phyloP scores from a whole-genome alignment of 176 grass and related monocot genomes.

The Pharus latifolius region DNA sequence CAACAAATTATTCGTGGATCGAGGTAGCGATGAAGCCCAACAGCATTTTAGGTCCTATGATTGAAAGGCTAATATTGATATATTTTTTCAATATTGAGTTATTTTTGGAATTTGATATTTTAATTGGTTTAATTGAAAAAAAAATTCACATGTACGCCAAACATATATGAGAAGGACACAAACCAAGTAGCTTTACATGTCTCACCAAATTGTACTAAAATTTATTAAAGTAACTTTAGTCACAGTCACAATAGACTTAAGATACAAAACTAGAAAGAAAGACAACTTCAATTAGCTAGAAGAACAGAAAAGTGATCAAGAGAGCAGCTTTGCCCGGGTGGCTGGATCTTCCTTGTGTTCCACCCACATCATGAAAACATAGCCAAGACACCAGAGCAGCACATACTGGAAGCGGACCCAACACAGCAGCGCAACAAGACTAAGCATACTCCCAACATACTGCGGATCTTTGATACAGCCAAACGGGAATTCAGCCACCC shows the following conservation, averaged over 20 bases:
- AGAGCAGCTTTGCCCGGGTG: conserved; percentile 47
- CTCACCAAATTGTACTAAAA: no score
- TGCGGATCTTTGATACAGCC: conserved; percentile 89
- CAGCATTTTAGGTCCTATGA: no score
- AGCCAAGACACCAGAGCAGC: conserved; percentile 72
- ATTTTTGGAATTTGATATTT: no score
- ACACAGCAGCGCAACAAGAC: conserved; percentile 53
- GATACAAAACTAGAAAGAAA: background rate
- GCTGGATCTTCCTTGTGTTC: conserved; percentile 66
- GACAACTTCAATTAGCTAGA: background rate
- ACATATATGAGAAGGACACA: no score
- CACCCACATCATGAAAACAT: conserved; percentile 76
- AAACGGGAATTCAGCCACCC: conserved; percentile 81
- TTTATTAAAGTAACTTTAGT: background rate
- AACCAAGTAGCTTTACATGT: no score
- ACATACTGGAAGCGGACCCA: conserved; percentile 62
- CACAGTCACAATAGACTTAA: background rate
- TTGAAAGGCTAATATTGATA: no score
- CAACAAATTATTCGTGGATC: no score
- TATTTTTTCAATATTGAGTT: no score
- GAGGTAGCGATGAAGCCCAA: no score
- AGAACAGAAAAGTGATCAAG: conserved; percentile 10
- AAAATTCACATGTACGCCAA: no score
- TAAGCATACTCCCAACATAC: conserved; percentile 79
- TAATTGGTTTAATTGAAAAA: no score